A percentile compares a stretch with the other conserved stretches of the same genome.
Conservation (phyloP, 2,329 filamentous ascomycete species). For the Macrophomina phaseolina region DNA sequence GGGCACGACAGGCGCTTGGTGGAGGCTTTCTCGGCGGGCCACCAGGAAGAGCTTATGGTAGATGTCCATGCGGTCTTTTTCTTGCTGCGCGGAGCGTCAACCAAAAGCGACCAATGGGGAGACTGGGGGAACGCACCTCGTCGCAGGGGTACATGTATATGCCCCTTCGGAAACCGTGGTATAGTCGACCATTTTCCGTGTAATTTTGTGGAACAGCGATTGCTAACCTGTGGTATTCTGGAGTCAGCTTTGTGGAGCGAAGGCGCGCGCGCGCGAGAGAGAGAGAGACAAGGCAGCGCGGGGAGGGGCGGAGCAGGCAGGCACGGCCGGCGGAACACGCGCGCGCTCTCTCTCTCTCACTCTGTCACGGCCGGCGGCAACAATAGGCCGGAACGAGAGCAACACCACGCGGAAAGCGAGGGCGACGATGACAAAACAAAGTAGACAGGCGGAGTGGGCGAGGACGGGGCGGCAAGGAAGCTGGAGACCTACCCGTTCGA, state of each 20-base stretch:
- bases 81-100: slow-evolving; percentile 55
- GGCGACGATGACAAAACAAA: slow-evolving; percentile 18
- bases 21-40: slow-evolving; percentile 60
- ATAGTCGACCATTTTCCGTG: slow-evolving; percentile 70
- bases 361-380: slow-evolving; percentile 16
- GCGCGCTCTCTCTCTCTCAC: too few relatives aligned
- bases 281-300: not conserved
- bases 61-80: slow-evolving; percentile 80
- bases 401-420: not conserved
- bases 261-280: not conserved
- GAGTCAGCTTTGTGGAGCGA: slow-evolving; percentile 8
- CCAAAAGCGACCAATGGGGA: slow-evolving; percentile 3
- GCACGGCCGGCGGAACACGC: slow-evolving; percentile 16
- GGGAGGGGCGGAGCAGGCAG: not conserved
- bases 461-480: not conserved
- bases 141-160: slow-evolving; percentile 81
- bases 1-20: slow-evolving; percentile 51
- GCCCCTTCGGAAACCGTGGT: slow-evolving; percentile 70
- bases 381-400: slow-evolving; percentile 11
- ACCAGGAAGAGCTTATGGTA: slow-evolving; percentile 78
- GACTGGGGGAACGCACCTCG: slow-evolving; percentile 57
- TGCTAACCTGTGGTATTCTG: slow-evolving; percentile 39
- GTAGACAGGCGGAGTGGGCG: not conserved
- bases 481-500: slow-evolving; percentile 48
- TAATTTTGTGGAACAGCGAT: slow-evolving; percentile 53